phyloP scores from a whole-genome alignment of 148 eudicot genomes.

The Camellia japonica region DNA sequence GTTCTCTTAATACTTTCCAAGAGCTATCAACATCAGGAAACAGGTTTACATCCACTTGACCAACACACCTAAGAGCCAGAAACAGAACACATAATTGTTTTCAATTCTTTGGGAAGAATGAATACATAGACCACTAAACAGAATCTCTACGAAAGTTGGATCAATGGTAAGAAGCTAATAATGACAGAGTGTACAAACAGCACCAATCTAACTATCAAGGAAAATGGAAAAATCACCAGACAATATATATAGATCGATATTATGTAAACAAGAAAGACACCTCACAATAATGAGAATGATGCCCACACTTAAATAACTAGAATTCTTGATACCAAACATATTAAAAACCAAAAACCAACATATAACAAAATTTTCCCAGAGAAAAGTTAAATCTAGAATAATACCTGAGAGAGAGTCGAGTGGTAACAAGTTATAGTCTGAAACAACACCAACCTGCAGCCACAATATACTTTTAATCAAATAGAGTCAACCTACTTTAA shows the following conservation, averaged over 20 bases:
- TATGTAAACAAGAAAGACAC: not conserved
- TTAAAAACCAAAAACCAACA: not conserved
- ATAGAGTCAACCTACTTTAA: not conserved
- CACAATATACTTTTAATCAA: constrained; percentile 3
- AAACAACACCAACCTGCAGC: constrained; percentile 95
- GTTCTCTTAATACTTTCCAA: constrained; percentile 69
- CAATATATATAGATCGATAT: not conserved
- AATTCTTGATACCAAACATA: not conserved
- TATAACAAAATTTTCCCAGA: not conserved
- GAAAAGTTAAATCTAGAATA: not conserved
- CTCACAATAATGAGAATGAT: not conserved
- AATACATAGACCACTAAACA: not conserved
- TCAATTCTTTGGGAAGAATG: no score
- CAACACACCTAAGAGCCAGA: constrained; percentile 48
- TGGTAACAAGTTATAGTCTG: constrained; percentile 94
- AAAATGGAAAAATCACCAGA: not conserved
- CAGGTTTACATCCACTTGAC: constrained; percentile 58
- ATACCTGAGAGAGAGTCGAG: constrained; percentile 80
- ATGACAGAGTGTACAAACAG: not conserved
- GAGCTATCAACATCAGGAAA: constrained; percentile 93
- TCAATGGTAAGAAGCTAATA: not conserved
- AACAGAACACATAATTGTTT: not conserved
- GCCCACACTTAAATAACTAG: not conserved
- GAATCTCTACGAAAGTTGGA: not conserved
- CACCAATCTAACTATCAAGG: not conserved